phyloP scores from a whole-genome alignment of 768 basidiomycete genomes.

The Hydnomerulius pinastri region DNA sequence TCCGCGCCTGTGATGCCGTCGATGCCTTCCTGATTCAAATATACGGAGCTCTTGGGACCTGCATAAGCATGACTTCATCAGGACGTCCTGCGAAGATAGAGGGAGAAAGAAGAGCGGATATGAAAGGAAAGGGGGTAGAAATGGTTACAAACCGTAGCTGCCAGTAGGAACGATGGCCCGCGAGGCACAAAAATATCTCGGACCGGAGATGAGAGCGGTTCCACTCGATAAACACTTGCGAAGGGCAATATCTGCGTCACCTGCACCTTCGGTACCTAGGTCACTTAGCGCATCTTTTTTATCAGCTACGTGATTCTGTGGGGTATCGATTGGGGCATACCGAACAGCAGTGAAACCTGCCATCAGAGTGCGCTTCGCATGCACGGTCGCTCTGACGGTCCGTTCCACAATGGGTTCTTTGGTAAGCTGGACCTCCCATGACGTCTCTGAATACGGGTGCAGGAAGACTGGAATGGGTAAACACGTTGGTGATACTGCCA shows the following conservation, averaged over 20 bases:
- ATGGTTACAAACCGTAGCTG: slow-evolving; percentile 48
- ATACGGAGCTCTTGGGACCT: slow-evolving; percentile 57
- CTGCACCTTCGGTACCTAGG: slow-evolving; percentile 68
- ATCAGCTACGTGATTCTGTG: neutral
- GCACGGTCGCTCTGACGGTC: slow-evolving; percentile 59
- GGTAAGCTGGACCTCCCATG: slow-evolving; percentile 64
- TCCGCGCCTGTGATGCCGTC: slow-evolving; percentile 61
- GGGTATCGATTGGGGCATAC: slow-evolving; percentile 31
- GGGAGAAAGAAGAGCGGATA: slow-evolving; percentile 7
- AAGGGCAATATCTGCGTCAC: slow-evolving; percentile 59
- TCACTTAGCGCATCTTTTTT: slow-evolving; percentile 40
- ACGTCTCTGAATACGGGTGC: slow-evolving; percentile 58
- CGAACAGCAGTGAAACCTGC: slow-evolving; percentile 66
- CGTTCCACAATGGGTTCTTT: slow-evolving; percentile 60
- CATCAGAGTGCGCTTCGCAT: slow-evolving; percentile 57
- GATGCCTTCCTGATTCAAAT: slow-evolving; percentile 49
- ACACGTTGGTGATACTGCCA: neutral
- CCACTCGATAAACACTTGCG: slow-evolving; percentile 54
- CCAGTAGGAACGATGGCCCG: slow-evolving; percentile 63
- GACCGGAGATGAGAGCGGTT: slow-evolving; percentile 55
- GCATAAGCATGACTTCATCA: too few species aligned
- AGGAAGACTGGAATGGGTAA: slow-evolving; percentile 48
- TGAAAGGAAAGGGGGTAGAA: slow-evolving; percentile 2
- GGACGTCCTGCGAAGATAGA: too few species aligned
- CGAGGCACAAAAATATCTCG: slow-evolving; percentile 62